These are phyloP conservation scores for Graphiopsis chlorocephala DNA, from an alignment of 2,329 filamentous ascomycete species.

Conservation along the genomic window DNA sequence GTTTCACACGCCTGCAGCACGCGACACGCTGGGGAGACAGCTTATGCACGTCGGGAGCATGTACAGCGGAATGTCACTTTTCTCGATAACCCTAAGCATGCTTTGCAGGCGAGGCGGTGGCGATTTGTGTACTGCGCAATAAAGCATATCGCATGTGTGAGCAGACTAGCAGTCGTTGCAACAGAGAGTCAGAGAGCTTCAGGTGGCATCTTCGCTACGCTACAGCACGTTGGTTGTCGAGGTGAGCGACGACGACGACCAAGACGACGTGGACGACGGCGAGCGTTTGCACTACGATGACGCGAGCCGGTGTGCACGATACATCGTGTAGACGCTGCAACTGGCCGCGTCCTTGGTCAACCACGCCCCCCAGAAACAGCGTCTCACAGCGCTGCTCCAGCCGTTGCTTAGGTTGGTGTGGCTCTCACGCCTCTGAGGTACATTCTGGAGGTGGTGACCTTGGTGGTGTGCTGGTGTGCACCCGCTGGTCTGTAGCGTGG, in stretches of 20 bases:
- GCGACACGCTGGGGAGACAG: neutral
- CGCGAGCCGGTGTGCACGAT: neutral
- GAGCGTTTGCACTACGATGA: slow-evolving; percentile 1
- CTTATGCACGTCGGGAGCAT: neutral
- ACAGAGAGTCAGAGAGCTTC: neutral
- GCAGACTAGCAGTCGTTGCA: neutral
- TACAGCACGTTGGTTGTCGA: slow-evolving; percentile 11
- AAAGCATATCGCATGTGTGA: neutral
- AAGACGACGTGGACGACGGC: neutral
- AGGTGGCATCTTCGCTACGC: neutral
- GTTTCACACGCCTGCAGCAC: slow-evolving; percentile 8
- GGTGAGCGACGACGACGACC: slow-evolving; percentile 15
- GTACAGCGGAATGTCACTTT: neutral
- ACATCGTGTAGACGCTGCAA: slow-evolving; percentile 2
- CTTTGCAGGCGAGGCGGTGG: neutral
- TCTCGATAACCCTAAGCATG: neutral
- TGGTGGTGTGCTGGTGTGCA: neutral
- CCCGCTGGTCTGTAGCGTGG: neutral
- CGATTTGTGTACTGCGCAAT: neutral
- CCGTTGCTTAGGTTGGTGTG: slow-evolving; percentile 1
- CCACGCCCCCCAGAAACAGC: neutral
- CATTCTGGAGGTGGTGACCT: neutral
- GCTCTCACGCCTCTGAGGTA: neutral
- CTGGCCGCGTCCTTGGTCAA: neutral
- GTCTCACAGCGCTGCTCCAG: slow-evolving; percentile 7